phyloP scores from a whole-genome alignment of 208 protist genomes.

The Phytomonas sp. region DNA sequence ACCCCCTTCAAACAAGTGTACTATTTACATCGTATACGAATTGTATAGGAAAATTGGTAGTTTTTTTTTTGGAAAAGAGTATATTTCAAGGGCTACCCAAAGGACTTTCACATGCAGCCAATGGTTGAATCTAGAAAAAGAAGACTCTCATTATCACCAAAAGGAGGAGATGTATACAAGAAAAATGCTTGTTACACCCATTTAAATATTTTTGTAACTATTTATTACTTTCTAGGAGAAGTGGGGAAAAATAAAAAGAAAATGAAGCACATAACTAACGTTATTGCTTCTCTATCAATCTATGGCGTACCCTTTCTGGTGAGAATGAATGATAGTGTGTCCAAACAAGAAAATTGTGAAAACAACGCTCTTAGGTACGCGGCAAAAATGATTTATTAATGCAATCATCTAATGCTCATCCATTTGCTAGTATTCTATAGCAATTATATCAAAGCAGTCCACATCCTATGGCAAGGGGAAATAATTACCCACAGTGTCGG shows the following conservation, averaged over 20 bases:
- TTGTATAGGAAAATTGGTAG: not conserved
- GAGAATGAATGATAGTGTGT: not conserved
- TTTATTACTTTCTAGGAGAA: not conserved
- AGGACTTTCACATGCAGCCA: not conserved
- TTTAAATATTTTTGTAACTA: not conserved
- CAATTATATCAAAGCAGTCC: not conserved
- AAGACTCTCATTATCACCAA: not conserved
- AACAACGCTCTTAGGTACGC: not conserved
- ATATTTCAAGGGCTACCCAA: not conserved
- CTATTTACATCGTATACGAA: not conserved
- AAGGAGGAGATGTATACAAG: not conserved
- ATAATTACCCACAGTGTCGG: not conserved
- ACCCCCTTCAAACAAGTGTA: not conserved
- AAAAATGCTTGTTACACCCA: not conserved
- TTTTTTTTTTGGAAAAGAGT: not conserved
- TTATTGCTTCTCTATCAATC: not conserved
- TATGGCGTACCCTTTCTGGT: not conserved
- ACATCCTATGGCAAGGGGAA: not conserved
- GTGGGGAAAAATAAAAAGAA: not conserved
- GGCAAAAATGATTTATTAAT: not conserved
- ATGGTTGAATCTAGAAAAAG: not conserved
- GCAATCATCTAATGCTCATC: not conserved
- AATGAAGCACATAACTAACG: not conserved
- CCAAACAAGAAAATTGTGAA: not conserved
- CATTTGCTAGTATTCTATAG: not conserved